Percentiles rank a stretch among this genome's conserved stretches.
Conservation (phyloP, 2,329 filamentous ascomycete species). For the Colletotrichum sp. region DNA sequence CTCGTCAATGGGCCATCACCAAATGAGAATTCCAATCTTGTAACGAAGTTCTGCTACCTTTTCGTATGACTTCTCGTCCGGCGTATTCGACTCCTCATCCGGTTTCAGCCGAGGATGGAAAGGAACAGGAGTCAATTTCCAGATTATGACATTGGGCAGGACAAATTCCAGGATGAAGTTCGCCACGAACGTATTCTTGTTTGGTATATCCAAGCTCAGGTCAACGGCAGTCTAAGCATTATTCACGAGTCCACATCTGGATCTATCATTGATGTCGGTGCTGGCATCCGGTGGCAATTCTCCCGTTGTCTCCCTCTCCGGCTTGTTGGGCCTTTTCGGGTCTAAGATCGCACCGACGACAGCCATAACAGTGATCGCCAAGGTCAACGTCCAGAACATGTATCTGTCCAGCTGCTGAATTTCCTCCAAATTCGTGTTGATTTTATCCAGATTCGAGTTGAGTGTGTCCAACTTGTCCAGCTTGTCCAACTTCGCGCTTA, state of each 20-base stretch:
- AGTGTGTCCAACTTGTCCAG: too few relatives aligned
- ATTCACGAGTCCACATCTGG: fast-evolving
- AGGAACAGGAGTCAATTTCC: neutral
- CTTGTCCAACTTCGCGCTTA: neutral
- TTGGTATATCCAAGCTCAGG: too few relatives aligned
- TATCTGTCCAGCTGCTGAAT: neutral
- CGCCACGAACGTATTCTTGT: too few relatives aligned
- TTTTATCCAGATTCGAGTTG: too few relatives aligned
- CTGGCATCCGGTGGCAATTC: fast-evolving
- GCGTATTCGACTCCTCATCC: too few relatives aligned
- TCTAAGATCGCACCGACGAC: neutral
- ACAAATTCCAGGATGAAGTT: neutral
- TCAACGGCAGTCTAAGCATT: neutral
- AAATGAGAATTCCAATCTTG: too few relatives aligned
- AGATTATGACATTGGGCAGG: neutral
- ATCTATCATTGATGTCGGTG: neutral
- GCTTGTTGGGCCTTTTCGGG: fast-evolving
- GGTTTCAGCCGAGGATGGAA: neutral
- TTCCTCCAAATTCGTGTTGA: too few relatives aligned
- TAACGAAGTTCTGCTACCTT: too few relatives aligned
- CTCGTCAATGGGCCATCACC: too few relatives aligned
- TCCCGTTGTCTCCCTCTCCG: neutral
- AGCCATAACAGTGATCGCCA: neutral
- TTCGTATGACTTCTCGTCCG: too few relatives aligned
- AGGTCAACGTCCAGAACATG: fast-evolving